phyloP scores from a whole-genome alignment of 2,329 filamentous ascomycete species.

The Colletotrichum salicis region DNA sequence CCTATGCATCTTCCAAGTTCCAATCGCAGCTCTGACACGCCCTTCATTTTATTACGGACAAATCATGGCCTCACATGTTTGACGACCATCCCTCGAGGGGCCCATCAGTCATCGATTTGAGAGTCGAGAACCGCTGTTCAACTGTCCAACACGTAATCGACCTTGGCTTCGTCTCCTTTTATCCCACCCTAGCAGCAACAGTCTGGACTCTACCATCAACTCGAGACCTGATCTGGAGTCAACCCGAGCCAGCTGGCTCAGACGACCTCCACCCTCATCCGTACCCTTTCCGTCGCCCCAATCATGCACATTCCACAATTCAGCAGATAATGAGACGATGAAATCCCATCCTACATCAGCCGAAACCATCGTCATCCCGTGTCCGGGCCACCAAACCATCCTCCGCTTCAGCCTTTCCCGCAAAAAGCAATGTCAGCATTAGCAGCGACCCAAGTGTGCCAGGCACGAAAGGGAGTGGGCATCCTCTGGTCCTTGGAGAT shows the following conservation, averaged over 20 bases:
- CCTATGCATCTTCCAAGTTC: conserved; percentile 27
- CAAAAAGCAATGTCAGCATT: background rate
- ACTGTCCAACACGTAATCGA: background rate
- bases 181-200: background rate
- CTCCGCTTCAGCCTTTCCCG: background rate
- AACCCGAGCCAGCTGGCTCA: background rate
- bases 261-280: background rate
- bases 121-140: background rate
- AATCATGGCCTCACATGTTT: conserved; percentile 3
- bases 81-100: background rate
- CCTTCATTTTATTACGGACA: conserved; percentile 16
- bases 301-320: background rate
- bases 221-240: background rate
- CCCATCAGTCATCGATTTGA: background rate
- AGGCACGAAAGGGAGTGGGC: background rate
- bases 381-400: background rate
- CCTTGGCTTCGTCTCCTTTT: background rate
- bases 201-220: background rate
- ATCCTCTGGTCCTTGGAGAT: background rate
- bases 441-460: background rate
- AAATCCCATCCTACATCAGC: conserved; percentile 2
- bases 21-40: conserved; percentile 21
- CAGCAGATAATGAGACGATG: conserved; percentile 23
- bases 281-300: background rate
- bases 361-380: conserved; percentile 27